Percentiles rank a stretch among this genome's conserved stretches.
Conservation (phyloP, 768 basidiomycete species). For the Clitopilus hobsonii region DNA sequence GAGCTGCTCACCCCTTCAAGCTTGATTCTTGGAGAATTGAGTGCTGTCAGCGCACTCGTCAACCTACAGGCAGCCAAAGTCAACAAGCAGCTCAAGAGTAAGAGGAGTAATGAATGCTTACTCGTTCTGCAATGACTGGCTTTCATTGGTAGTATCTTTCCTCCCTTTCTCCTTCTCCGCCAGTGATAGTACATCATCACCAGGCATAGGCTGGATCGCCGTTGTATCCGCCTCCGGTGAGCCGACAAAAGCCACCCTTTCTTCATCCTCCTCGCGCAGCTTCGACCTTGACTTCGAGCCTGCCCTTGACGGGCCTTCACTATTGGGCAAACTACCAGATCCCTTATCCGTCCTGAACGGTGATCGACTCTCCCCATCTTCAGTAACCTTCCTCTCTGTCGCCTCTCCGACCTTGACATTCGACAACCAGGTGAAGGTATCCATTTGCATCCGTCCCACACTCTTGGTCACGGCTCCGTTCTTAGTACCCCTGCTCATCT, state of each 20-base stretch:
- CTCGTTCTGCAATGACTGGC: conserved; percentile 70
- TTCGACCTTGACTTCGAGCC: conserved; percentile 38
- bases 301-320: conserved; percentile 41
- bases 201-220: conserved; percentile 4
- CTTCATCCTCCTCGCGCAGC: conserved; percentile 13
- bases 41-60: conserved; percentile 63
- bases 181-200: conserved; percentile 3
- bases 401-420: conserved; percentile 60
- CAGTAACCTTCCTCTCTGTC: neutral
- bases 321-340: conserved; percentile 42
- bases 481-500: conserved; percentile 41
- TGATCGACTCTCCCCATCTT: conserved; percentile 4
- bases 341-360: conserved; percentile 41
- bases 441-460: conserved; percentile 40
- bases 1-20: conserved; percentile 66
- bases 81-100: neutral
- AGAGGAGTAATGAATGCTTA: conserved; percentile 23
- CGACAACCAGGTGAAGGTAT: conserved; percentile 67
- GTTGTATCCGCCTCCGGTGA: conserved; percentile 10
- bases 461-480: conserved; percentile 38
- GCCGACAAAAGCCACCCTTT: conserved; percentile 12
- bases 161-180: conserved; percentile 10
- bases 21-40: conserved; percentile 67
- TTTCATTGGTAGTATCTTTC: conserved; percentile 39
- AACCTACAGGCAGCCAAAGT: conserved; percentile 39